phyloP scores from a whole-genome alignment of 164 flowering plant species.

The Paratinospora sagittata region DNA sequence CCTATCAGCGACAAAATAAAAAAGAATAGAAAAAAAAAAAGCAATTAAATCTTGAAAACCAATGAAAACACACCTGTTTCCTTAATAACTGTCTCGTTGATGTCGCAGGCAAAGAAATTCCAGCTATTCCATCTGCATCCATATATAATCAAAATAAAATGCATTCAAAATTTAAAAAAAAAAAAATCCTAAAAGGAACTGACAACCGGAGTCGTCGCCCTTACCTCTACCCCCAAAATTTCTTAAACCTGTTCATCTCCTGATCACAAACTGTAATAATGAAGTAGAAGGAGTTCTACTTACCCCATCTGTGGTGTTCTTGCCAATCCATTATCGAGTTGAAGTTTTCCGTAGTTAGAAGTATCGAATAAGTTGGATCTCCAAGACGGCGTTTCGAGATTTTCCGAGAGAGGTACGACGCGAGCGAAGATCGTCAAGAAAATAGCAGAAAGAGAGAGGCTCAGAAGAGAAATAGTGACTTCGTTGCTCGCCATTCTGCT shows the following conservation, averaged over 20 bases:
- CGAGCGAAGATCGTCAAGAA: conserved; percentile 22
- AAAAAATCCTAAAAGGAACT: not conserved
- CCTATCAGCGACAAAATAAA: not conserved
- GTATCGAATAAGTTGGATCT: conserved; percentile 41
- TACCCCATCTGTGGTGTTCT: conserved; percentile 93
- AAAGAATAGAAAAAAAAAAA: no score
- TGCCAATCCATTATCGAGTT: conserved; percentile 74
- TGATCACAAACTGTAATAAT: not conserved
- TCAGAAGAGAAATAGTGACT: conserved; percentile 2
- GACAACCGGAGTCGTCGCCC: no score
- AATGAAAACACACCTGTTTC: conserved; percentile 53
- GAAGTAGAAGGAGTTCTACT: not conserved
- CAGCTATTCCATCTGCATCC: conserved; percentile 90
- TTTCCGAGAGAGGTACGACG: conserved; percentile 16
- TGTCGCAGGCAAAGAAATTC: conserved; percentile 87
- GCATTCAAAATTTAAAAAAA: not conserved
- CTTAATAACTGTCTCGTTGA: conserved; percentile 71
- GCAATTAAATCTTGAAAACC: not conserved
- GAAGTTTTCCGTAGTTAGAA: conserved; percentile 59
- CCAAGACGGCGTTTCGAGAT: conserved; percentile 19
- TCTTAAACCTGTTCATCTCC: not conserved
- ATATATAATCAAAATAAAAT: not conserved
- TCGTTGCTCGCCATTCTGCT: not conserved
- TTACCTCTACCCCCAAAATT: not conserved
- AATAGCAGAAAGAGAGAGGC: conserved; percentile 19